A percentile compares a stretch with the other conserved stretches of the same genome.
Evolutionary conservation across 2,329 filamentous ascomycete species (phyloP).

Genomic region (Calonectria fujianensis): DNA sequence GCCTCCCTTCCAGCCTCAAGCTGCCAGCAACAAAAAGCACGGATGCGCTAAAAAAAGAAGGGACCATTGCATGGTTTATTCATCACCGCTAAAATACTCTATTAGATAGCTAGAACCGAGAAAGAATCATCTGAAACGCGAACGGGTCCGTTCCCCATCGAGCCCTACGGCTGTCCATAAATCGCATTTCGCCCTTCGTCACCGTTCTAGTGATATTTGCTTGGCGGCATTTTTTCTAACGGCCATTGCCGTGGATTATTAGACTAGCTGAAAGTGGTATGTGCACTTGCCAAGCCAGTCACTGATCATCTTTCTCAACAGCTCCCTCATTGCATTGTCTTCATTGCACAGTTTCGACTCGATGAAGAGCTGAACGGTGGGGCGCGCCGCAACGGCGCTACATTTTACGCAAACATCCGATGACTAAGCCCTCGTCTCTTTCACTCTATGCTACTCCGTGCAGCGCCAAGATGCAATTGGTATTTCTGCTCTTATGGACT

Average conservation of each 20-base stretch:
- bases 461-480: not conserved
- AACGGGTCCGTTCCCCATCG: not conserved
- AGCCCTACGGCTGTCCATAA: not conserved
- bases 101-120: slow-evolving; percentile 6
- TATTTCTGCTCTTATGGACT: not conserved
- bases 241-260: not conserved
- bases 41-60: not conserved
- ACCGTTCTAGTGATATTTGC: not conserved
- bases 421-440: not conserved
- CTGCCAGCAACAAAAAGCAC: not conserved
- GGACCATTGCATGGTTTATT: slow-evolving; percentile 3
- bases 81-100: slow-evolving; percentile 23
- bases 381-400: not conserved
- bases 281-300: not conserved
- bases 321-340: not conserved
- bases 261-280: not conserved
- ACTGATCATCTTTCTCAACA: not conserved
- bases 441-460: not conserved
- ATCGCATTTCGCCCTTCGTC: not conserved
- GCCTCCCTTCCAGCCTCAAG: not conserved
- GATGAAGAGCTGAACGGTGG: not conserved
- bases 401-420: not conserved
- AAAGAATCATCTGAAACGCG: slow-evolving; percentile 16
- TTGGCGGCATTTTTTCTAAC: not conserved
- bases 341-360: not conserved